Evolutionary conservation across 2,329 filamentous ascomycete genomes (phyloP).

Genomic region (Beauveria bassiana): DNA sequence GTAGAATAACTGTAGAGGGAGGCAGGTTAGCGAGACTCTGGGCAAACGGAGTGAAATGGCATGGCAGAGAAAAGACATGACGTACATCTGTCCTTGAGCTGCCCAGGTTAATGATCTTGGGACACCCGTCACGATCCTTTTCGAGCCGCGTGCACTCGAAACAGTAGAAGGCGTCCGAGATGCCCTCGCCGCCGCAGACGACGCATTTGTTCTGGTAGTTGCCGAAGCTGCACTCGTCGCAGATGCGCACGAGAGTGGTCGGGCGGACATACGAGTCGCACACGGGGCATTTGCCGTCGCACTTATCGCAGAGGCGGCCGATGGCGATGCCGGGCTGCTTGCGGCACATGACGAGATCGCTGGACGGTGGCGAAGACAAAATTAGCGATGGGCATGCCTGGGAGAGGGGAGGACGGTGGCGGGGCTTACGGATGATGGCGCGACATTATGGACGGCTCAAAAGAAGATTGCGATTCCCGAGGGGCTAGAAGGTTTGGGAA

Average conservation of each 20-base stretch:
- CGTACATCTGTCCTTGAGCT: constrained; percentile 87
- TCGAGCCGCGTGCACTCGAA: constrained; percentile 96
- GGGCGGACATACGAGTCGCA: constrained; percentile 98
- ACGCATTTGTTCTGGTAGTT: constrained; percentile 99
- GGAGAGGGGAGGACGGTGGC: neutral
- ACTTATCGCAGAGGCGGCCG: constrained; percentile 98
- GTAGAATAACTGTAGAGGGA: constrained; percentile 45
- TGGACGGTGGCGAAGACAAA: constrained; percentile 24
- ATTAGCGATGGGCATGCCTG: neutral
- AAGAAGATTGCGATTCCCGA: neutral
- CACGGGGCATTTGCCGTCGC: constrained; percentile 97
- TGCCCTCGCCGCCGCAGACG: constrained; percentile 95
- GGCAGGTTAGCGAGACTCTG: constrained; percentile 2
- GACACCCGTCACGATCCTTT: constrained; percentile 94
- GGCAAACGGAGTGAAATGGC: neutral
- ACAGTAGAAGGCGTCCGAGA: constrained; percentile 98
- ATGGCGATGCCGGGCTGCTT: constrained; percentile 97
- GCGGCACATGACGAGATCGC: constrained; percentile 98
- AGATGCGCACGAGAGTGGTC: constrained; percentile 94
- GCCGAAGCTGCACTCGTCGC: constrained; percentile 98
- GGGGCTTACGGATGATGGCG: constrained; percentile 78
- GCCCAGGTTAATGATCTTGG: constrained; percentile 98
- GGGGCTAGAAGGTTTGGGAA: neutral
- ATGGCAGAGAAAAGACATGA: constrained; percentile 13
- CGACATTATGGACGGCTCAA: constrained; percentile 54